Percentiles rank a stretch among this genome's conserved stretches.
These are phyloP conservation scores for Tricholoma matsutake DNA, from an alignment of 768 basidiomycete genomes.

Conservation along the genomic window DNA sequence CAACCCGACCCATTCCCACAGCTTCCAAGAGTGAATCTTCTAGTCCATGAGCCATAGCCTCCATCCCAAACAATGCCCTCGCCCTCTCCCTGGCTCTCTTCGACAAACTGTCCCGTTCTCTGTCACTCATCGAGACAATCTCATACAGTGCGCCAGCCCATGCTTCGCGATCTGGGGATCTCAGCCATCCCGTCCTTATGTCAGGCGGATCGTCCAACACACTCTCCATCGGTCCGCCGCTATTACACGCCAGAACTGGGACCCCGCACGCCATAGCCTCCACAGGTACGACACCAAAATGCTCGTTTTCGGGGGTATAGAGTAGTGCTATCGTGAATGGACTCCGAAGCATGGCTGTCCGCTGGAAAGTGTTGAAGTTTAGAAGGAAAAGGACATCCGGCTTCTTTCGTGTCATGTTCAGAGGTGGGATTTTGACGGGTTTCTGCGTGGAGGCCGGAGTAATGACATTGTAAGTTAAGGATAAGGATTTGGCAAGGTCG, in stretches of 20 bases:
- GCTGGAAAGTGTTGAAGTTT: constrained; percentile 85
- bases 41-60: constrained; percentile 63
- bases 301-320: constrained; percentile 94
- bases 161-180: constrained; percentile 51
- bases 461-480: constrained; percentile 57
- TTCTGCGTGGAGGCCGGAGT: constrained; percentile 43
- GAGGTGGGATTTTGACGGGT: constrained; percentile 34
- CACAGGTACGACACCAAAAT: constrained; percentile 95
- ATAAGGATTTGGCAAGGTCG: constrained; percentile 47
- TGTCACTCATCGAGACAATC: constrained; percentile 45
- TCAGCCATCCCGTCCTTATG: constrained; percentile 76
- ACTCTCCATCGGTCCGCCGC: constrained; percentile 90
- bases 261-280: constrained; percentile 93
- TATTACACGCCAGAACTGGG: constrained; percentile 84
- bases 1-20: constrained; percentile 45
- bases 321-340: constrained; percentile 69
- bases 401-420: constrained; percentile 32
- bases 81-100: constrained; percentile 61
- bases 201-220: constrained; percentile 37
- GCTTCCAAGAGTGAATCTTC: constrained; percentile 56
- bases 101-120: constrained; percentile 47
- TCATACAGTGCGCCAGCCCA: constrained; percentile 73
- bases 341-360: constrained; percentile 72
- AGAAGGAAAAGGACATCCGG: constrained; percentile 84
- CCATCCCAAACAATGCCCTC: constrained; percentile 66